Evolutionary conservation across 2,329 filamentous ascomycete species (phyloP).

Genomic region (Coleophoma eucalyptorum): DNA sequence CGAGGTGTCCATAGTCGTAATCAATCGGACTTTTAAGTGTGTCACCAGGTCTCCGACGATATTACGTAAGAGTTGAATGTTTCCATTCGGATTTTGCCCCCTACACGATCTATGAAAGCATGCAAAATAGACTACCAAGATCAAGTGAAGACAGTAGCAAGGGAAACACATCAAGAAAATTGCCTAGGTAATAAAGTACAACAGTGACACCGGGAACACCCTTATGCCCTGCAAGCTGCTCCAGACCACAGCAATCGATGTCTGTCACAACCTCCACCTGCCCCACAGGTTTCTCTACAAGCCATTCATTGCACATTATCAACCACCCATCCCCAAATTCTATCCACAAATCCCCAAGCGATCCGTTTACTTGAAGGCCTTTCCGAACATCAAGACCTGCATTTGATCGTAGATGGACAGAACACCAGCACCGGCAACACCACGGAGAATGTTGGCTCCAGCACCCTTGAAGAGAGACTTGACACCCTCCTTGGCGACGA

Average conservation of each 20-base stretch:
- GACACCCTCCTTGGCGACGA: constrained; percentile 95
- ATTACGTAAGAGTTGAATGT: constrained; percentile 9
- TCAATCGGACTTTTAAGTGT: no score
- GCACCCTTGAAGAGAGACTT: constrained; percentile 99
- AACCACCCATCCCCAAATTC: constrained; percentile 8
- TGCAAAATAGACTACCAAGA: constrained; percentile 14
- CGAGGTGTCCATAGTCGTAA: no score
- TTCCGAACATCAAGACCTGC: constrained; percentile 99
- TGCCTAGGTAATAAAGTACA: constrained; percentile 34
- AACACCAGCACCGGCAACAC: constrained; percentile 99
- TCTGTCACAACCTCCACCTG: constrained; percentile 27
- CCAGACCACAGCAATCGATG: constrained; percentile 29
- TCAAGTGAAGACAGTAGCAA: constrained; percentile 20
- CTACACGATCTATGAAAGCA: constrained; percentile 16
- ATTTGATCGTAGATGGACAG: constrained; percentile 99
- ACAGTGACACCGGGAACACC: constrained; percentile 22
- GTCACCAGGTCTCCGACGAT: no score
- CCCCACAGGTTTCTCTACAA: constrained; percentile 15
- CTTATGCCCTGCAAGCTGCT: constrained; percentile 27
- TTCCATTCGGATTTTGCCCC: constrained; percentile 19
- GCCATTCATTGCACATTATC: constrained; percentile 15
- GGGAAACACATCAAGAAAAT: constrained; percentile 29
- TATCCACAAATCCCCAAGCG: constrained; percentile 21
- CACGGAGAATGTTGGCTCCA: constrained; percentile 99
- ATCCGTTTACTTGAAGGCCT: constrained; percentile 80